phyloP scores from a whole-genome alignment of 805 yeast species.

The Soucietia sequanensis region DNA sequence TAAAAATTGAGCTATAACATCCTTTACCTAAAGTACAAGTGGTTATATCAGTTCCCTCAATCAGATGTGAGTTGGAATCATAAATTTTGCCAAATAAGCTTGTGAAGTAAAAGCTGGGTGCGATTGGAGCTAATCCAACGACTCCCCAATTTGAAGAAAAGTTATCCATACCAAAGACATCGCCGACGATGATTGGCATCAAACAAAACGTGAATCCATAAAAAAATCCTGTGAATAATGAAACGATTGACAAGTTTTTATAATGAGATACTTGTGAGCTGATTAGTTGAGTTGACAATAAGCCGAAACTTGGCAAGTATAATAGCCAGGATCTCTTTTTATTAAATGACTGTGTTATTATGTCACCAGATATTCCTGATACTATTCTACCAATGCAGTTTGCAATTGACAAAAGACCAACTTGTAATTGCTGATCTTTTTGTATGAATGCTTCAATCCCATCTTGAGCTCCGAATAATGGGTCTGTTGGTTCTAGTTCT shows the following conservation, averaged over 20 bases:
- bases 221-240: slow-evolving; percentile 63
- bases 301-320: slow-evolving; percentile 48
- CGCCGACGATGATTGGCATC: slow-evolving; percentile 75
- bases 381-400: slow-evolving; percentile 65
- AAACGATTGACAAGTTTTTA: slow-evolving; percentile 44
- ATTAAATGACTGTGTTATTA: slow-evolving; percentile 44
- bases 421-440: slow-evolving; percentile 66
- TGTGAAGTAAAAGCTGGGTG: slow-evolving; percentile 60
- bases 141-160: slow-evolving; percentile 77
- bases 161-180: slow-evolving; percentile 64
- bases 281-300: slow-evolving; percentile 50
- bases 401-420: slow-evolving; percentile 64
- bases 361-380: slow-evolving; percentile 66
- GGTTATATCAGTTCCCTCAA: slow-evolving; percentile 9
- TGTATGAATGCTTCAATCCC: slow-evolving; percentile 40
- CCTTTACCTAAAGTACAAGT: slow-evolving; percentile 30
- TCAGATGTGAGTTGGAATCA: slow-evolving; percentile 42
- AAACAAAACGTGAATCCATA: slow-evolving; percentile 75
- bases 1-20: slow-evolving; percentile 48
- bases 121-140: slow-evolving; percentile 62
- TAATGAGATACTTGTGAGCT: slow-evolving; percentile 37
- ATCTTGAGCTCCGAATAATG: slow-evolving; percentile 6
- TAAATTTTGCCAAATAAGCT: slow-evolving; percentile 61
- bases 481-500: slow-evolving; percentile 2
- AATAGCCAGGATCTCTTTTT: slow-evolving; percentile 55